Conservation (phyloP, 1,139 yeast species). For the Geotrichum macrosporum region DNA sequence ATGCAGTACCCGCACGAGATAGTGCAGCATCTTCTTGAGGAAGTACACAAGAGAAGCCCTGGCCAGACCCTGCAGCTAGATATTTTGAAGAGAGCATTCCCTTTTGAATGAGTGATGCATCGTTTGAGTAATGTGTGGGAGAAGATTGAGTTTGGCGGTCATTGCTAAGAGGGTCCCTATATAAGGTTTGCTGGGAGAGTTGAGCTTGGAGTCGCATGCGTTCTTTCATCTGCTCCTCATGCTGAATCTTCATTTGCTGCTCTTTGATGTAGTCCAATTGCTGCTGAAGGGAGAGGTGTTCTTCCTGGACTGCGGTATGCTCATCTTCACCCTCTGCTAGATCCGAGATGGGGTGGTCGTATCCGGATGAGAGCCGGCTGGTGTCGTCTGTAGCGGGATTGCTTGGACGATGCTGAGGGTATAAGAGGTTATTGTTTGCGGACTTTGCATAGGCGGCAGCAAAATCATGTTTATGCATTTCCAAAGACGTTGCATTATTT, state of each 20-base stretch:
- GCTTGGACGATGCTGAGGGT: neutral
- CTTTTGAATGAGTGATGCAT: neutral
- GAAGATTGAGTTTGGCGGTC: neutral
- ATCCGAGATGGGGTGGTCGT: conserved; percentile 6
- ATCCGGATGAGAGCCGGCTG: neutral
- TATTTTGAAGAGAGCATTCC: neutral
- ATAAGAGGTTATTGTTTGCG: conserved; percentile 3
- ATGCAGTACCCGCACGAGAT: neutral
- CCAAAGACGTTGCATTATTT: neutral
- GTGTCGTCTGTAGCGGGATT: neutral
- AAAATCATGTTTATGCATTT: conserved; percentile 1
- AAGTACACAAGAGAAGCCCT: neutral
- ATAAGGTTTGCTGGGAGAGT: neutral
- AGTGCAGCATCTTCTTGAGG: neutral
- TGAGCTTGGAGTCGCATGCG: neutral
- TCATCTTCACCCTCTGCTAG: conserved; percentile 5
- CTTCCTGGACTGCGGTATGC: neutral
- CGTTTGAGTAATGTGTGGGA: neutral
- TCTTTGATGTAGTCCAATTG: conserved; percentile 19
- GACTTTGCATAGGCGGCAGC: conserved; percentile 1
- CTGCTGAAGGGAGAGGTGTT: conserved; percentile 15
- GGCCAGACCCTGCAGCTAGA: neutral
- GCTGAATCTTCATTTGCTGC: conserved; percentile 19
- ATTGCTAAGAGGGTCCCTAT: neutral
- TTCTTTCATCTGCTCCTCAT: conserved; percentile 13